Evolutionary conservation across 208 protist species (phyloP).

Genomic region (Trypanosoma brucei): DNA sequence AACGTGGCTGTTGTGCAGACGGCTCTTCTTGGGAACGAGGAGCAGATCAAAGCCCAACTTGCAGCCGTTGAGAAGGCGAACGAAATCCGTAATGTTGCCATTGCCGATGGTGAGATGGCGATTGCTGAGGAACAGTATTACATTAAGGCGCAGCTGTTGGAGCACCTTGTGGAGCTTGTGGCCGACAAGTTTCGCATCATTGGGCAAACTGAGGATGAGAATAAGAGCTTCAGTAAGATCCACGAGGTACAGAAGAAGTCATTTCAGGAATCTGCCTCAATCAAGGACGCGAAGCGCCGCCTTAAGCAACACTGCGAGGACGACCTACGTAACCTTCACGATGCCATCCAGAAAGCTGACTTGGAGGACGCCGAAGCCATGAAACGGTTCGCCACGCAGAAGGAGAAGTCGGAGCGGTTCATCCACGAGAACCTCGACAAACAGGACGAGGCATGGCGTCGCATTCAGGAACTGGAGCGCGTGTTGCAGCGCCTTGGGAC

Average conservation of each 20-base stretch:
- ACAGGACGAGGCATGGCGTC: conserved; percentile 74
- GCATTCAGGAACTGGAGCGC: conserved; percentile 77
- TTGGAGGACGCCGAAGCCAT: conserved; percentile 73
- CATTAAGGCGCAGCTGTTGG: conserved; percentile 57
- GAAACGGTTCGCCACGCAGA: conserved; percentile 60
- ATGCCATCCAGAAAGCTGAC: conserved; percentile 74
- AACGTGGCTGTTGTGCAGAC: conserved; percentile 48
- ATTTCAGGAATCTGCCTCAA: conserved; percentile 59
- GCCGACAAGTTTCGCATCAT: conserved; percentile 56
- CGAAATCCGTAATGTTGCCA: conserved; percentile 38
- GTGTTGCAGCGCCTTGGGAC: conserved; percentile 66
- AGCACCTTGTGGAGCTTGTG: conserved; percentile 45
- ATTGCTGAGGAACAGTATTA: conserved; percentile 58
- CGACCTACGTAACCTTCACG: conserved; percentile 71
- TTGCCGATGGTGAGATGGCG: conserved; percentile 47
- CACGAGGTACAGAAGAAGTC: conserved; percentile 72
- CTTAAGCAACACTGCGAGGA: conserved; percentile 71
- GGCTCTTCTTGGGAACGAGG: conserved; percentile 45
- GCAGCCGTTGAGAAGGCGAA: conserved; percentile 35
- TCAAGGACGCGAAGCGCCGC: conserved; percentile 75
- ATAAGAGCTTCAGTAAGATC: conserved; percentile 36
- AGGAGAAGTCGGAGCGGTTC: conserved; percentile 68
- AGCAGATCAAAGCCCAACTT: conserved; percentile 46
- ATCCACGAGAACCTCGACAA: conserved; percentile 62
- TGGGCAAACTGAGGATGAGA: conserved; percentile 51